Evolutionary conservation across 768 basidiomycete genomes (phyloP).

Genomic region (Collybia sordida): DNA sequence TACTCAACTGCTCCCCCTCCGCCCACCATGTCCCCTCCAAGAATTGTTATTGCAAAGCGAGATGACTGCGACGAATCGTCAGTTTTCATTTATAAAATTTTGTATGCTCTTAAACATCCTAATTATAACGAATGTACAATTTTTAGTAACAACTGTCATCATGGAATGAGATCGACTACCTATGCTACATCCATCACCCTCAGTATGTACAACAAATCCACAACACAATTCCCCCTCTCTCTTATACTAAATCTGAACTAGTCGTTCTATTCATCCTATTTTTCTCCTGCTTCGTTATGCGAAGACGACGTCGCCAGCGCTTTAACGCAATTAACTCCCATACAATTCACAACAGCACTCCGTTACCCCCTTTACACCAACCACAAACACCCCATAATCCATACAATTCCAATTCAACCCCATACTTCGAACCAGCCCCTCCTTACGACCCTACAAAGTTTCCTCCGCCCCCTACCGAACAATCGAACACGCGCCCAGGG

Average conservation of each 20-base stretch:
- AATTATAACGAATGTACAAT: no score
- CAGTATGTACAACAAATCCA: slow-evolving; percentile 3
- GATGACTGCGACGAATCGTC: slow-evolving; percentile 8
- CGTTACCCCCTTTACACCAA: neutral
- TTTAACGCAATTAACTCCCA: neutral
- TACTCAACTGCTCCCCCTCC: neutral
- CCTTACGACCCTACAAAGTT: slow-evolving; percentile 8
- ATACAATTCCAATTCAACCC: neutral
- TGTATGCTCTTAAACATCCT: no score
- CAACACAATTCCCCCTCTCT: neutral
- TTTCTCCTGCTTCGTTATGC: slow-evolving; percentile 1
- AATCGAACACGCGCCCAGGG: neutral
- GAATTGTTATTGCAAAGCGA: neutral
- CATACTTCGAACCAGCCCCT: slow-evolving; percentile 12
- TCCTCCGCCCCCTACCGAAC: neutral
- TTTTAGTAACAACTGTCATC: slow-evolving; percentile 4
- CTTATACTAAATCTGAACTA: neutral
- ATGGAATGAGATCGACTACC: slow-evolving; percentile 6
- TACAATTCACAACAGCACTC: neutral
- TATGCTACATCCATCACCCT: slow-evolving; percentile 9
- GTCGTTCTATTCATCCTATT: slow-evolving; percentile 4
- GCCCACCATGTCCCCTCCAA: neutral
- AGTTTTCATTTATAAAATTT: neutral
- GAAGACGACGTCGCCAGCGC: slow-evolving; percentile 4
- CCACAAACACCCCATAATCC: neutral